These are phyloP conservation scores for Decorospora gaudefroyi DNA, from an alignment of 2,329 filamentous ascomycete genomes.

Conservation along the genomic window DNA sequence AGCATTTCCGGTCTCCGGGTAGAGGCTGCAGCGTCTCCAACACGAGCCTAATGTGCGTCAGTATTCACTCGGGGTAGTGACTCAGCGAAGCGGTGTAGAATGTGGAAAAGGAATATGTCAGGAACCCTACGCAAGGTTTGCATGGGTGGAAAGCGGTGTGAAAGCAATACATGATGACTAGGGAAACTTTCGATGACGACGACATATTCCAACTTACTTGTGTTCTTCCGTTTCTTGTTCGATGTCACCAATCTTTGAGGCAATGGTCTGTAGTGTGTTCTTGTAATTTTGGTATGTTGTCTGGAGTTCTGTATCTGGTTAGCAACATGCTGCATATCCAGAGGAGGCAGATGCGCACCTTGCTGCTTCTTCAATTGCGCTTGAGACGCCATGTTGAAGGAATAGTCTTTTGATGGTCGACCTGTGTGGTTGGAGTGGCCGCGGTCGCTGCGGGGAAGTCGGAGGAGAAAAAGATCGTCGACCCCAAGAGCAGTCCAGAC, in stretches of 20 bases:
- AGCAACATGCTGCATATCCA: constrained; percentile 76
- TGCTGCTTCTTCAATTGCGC: constrained; percentile 72
- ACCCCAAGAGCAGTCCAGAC: not conserved
- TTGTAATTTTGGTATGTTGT: constrained; percentile 77
- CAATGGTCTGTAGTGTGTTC: constrained; percentile 82
- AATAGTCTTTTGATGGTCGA: not conserved
- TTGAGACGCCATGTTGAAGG: constrained; percentile 54
- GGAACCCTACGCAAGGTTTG: constrained; percentile 15
- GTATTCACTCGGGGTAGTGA: constrained; percentile 8
- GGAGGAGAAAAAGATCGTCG: constrained; percentile 16
- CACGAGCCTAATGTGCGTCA: constrained; percentile 69
- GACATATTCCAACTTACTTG: constrained; percentile 83
- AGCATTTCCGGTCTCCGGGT: constrained; percentile 87
- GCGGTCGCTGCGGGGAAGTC: constrained; percentile 26
- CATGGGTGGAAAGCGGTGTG: constrained; percentile 27
- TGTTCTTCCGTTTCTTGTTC: constrained; percentile 98
- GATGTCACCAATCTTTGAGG: constrained; percentile 94
- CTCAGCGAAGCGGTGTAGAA: constrained; percentile 27
- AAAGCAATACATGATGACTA: constrained; percentile 11
- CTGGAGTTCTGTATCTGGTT: constrained; percentile 68
- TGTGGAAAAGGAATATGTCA: constrained; percentile 2
- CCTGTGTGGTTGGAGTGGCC: not conserved
- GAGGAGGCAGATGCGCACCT: constrained; percentile 63
- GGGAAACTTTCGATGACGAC: constrained; percentile 1
- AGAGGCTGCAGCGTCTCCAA: constrained; percentile 88